A percentile compares a stretch with the other conserved stretches of the same genome.
phyloP scores from a whole-genome alignment of 2,329 filamentous ascomycete species.

The Cadophora malorum region DNA sequence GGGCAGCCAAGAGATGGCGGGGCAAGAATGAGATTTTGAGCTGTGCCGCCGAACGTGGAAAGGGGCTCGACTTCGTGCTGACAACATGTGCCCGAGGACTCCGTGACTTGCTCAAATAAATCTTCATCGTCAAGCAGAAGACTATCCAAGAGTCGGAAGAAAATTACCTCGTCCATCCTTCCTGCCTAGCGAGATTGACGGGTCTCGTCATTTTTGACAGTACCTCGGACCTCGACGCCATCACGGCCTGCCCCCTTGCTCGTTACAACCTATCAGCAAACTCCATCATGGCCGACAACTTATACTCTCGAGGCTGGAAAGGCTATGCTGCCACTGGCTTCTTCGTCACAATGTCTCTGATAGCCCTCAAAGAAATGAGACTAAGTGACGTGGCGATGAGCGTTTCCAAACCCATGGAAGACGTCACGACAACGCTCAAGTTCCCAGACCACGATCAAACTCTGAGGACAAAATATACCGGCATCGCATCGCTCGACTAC shows the following conservation, averaged over 20 bases:
- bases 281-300: not conserved
- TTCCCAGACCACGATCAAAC: not conserved
- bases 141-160: not conserved
- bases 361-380: constrained; percentile 10
- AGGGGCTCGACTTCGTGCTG: not conserved
- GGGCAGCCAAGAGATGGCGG: constrained; percentile 1
- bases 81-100: not conserved
- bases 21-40: not conserved
- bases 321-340: not conserved
- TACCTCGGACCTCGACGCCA: not conserved
- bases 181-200: not conserved
- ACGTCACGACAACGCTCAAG: not conserved
- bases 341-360: constrained; percentile 4
- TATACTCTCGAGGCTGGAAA: not conserved
- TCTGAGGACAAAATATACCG: not conserved
- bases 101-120: not conserved
- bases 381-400: not conserved
- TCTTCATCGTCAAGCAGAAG: not conserved
- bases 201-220: not conserved
- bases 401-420: not conserved
- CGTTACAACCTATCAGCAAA: not conserved
- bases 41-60: not conserved
- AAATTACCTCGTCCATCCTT: not conserved
- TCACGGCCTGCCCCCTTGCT: not conserved
- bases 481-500: constrained; percentile 2